Conservation (phyloP, 2,329 filamentous ascomycete species). For the Samsoniella hepiali region DNA sequence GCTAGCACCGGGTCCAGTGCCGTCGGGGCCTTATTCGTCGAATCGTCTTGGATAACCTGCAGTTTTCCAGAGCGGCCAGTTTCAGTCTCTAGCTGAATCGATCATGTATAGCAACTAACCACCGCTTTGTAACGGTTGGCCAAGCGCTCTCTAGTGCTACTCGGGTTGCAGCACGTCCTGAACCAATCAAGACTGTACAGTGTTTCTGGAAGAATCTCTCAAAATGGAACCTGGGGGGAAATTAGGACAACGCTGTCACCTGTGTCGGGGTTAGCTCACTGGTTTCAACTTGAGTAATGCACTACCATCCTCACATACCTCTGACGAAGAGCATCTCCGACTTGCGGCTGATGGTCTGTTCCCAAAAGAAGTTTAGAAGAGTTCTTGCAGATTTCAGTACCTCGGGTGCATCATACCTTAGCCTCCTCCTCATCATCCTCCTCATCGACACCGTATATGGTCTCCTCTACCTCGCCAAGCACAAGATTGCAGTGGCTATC, state of each 20-base stretch:
- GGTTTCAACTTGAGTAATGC: conserved; percentile 4
- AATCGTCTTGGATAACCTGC: not conserved
- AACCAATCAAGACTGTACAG: not conserved
- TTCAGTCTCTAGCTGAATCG: too few relatives aligned
- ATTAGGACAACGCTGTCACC: conserved; percentile 72
- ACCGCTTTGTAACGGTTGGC: not conserved
- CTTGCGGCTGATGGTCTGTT: conserved; percentile 87
- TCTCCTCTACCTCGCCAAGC: conserved; percentile 94
- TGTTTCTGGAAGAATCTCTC: conserved; percentile 14
- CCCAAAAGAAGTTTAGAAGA: not conserved
- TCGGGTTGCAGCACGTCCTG: not conserved
- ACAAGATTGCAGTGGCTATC: conserved; percentile 98
- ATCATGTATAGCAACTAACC: too few relatives aligned
- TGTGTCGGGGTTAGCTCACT: conserved; percentile 33
- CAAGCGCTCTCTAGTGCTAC: not conserved
- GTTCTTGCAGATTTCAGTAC: not conserved
- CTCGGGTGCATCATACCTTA: conserved; percentile 52
- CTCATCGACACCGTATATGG: conserved; percentile 89
- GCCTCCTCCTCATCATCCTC: conserved; percentile 76
- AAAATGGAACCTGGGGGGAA: conserved; percentile 56
- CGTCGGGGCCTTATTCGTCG: not conserved
- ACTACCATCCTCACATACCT: conserved; percentile 56
- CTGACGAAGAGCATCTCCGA: conserved; percentile 98
- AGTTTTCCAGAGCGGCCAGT: not conserved
- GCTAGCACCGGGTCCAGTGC: not conserved